Base-by-base conservation (phyloP, 2,329 filamentous ascomycete genomes). In the Aciculosporium take region DNA sequence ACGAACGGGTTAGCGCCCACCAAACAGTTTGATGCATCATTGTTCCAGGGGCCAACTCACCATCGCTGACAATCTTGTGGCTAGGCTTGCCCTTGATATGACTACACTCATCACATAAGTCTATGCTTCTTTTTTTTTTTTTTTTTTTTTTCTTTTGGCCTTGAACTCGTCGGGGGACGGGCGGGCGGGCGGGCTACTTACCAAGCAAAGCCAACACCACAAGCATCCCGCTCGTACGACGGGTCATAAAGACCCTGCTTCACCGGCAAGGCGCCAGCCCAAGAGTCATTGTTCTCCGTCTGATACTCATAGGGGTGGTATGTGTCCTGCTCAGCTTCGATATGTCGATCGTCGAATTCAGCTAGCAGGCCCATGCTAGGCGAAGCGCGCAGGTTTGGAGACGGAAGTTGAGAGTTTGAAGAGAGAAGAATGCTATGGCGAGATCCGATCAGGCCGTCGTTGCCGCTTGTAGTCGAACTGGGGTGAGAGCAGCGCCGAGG, bases 191-290 rank as follows among this genome's bases (percentile, higher is more conserved):
- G 9, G n/a, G 8, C n/a, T n/a, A 56, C 79, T 69, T 72, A 93
- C 86, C 89, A 94, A 65, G 89, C 86, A 66, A 98, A 98, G 62
- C 91, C 91, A 57, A 98, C 91, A 84, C 91, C 91, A 60, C 91
- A 98, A 53, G 91, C 88, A 88, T 98, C 91, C 66, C 96, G 96
- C 68, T 96, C 91, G 50, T 93, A 78, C 62, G 81, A 79, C 48
- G 91, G 91, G 68, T 96, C 88, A 62, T 98, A 98, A 39, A 98
- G 78, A 73, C 89, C 91, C 79, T 96, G 89, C 79, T 94, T 94
- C 75, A 93, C 78, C 58, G 91, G 91, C 55, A 98, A 76, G 59
- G 89, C 84, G 58, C 88, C 85, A 55, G 89, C 91, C 91, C 91
- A 93, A 52, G 85, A 89, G 62, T 57, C 64, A 61, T 87, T 86